Percentiles rank a stretch among this genome's conserved stretches.
These are phyloP conservation scores for Myxozyma sirexii DNA, from an alignment of 805 yeast genomes.

Conservation along the genomic window DNA sequence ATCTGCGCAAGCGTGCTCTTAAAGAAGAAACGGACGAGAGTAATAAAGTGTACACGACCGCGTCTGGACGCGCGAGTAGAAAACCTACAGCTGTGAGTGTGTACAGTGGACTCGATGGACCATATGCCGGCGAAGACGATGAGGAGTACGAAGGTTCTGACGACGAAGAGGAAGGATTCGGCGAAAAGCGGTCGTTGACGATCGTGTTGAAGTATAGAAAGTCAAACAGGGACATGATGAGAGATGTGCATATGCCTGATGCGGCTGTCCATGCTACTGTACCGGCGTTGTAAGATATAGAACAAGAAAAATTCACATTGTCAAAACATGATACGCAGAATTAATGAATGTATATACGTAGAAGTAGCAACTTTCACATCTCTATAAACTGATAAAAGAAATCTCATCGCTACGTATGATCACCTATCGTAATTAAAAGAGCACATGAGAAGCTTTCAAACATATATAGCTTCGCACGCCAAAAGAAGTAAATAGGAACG, in stretches of 20 bases:
- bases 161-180: conserved; percentile 12
- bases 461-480: not conserved
- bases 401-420: too few relatives aligned
- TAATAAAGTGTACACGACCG: conserved; percentile 22
- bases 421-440: too few relatives aligned
- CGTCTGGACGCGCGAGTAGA: conserved; percentile 29
- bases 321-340: not conserved
- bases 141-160: conserved; percentile 8
- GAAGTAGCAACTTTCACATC: not conserved
- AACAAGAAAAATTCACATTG: not conserved
- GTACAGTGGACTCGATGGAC: conserved; percentile 6
- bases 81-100: conserved; percentile 13
- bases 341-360: not conserved
- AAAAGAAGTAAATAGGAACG: not conserved
- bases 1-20: not conserved
- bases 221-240: not conserved
- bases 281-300: not conserved
- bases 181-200: not conserved
- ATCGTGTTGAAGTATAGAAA: conserved; percentile 12
- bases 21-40: conserved; percentile 1
- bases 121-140: not conserved
- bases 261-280: not conserved
- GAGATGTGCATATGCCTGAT: not conserved
- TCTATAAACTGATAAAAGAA: not conserved
- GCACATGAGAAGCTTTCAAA: not conserved